Conservation (phyloP, 495 filamentous ascomycete species). For the Talaromyces stipitatus region DNA sequence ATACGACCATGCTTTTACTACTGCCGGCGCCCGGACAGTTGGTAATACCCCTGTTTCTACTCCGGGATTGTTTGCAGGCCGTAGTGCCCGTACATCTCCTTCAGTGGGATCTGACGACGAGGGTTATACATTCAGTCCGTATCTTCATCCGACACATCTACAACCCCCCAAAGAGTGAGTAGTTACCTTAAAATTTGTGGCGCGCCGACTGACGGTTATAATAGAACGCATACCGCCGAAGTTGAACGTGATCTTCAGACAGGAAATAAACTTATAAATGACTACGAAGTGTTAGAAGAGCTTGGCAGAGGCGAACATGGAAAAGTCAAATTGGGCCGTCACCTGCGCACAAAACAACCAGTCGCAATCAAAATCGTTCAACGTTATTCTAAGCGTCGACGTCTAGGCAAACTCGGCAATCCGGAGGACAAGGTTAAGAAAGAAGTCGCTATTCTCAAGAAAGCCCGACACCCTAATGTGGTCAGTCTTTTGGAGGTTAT, state of each 20-base stretch:
- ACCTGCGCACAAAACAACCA: constrained; percentile 65
- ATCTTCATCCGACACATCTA: constrained; percentile 57
- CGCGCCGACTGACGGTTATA: background rate
- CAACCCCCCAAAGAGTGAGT: constrained; percentile 56
- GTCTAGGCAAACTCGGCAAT: constrained; percentile 67
- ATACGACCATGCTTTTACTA: constrained; percentile 20
- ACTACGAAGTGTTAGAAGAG: constrained; percentile 94
- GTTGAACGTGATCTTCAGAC: constrained; percentile 81
- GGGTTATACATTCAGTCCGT: constrained; percentile 42
- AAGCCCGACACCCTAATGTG: constrained; percentile 91
- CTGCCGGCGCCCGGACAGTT: constrained; percentile 34
- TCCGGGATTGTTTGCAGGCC: constrained; percentile 54
- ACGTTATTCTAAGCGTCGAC: constrained; percentile 83
- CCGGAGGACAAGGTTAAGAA: constrained; percentile 91
- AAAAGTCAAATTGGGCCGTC: constrained; percentile 89
- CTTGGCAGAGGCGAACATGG: constrained; percentile 93
- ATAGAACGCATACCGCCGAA: constrained; percentile 75
- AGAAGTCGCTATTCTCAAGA: constrained; percentile 97
- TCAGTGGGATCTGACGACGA: constrained; percentile 41
- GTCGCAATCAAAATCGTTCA: constrained; percentile 99
- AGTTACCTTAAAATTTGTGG: background rate
- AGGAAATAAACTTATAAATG: constrained; percentile 90
- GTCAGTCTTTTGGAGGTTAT: constrained; percentile 95
- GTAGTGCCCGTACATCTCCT: constrained; percentile 37
- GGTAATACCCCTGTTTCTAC: constrained; percentile 62